Base-by-base conservation (phyloP, 208 protist species). In the Wallacemonas sp. region DNA sequence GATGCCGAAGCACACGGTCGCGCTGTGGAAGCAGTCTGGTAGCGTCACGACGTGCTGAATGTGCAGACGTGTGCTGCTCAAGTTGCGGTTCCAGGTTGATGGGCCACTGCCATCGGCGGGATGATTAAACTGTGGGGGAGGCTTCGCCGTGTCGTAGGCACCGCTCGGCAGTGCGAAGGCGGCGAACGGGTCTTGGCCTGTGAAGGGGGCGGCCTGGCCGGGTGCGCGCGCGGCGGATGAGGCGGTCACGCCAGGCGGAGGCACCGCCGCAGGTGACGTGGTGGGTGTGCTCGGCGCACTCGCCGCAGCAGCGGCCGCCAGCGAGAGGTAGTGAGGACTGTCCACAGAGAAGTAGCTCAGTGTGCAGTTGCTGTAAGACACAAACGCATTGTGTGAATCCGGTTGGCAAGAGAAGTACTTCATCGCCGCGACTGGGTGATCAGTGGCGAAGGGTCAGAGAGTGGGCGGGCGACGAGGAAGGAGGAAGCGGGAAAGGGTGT, bases 301-400 rank as follows among this genome's bases (percentile, higher is more conserved):
- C 37, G 36, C 27, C 37, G 41, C 13, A 41, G 62, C 45, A 22
- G 37, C 39, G 24, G 29, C 19, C 12, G 50, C 42, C 9, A 48
- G n/a, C n/a, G 26, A 42, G 19, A 62, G 65, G 24, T 78, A 75
- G 33, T 66, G 67, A 2, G 74, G 57, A 41, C 64, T 74, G 54
- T 89, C 73, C 27, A 87, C 80, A 3, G 73, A 78, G 53, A 93
- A 93, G 66, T 93, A 93, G 21, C 71, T 86, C 27, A 93, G 72
- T 1, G 77, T 83, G 38, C 78, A 74, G 37, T 86, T 83, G 24
- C 73, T 84, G 5, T 92, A 73, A 22, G 85, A 75, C 21, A 74
- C 83, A 59, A 94, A 94, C n/a, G 66, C 83, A 62, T 92, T 94
- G 67, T 94, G 85, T 5, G 79, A 80, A 60, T 94, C 89, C 0